Base-by-base conservation (phyloP, 305 asterid species). In the Fraxinus greggii region DNA sequence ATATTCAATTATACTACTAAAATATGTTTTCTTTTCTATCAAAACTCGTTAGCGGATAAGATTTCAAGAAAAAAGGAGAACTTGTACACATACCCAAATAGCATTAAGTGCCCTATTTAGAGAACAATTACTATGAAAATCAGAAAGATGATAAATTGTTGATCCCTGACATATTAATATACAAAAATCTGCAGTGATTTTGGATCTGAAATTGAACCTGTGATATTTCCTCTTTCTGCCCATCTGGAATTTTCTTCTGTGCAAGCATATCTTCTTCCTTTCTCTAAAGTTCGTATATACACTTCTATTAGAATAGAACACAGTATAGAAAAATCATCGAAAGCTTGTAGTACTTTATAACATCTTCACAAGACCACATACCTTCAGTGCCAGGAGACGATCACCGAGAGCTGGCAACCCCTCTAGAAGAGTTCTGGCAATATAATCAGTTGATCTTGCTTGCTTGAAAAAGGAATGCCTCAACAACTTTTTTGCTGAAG, bases 221-320 rank as follows among this genome's bases (percentile, higher is more conserved):
- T 77, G 99, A 96, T 86, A 96, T 90, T 88, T 96, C 98, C 89
- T 96, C 99, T 87, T 96, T 96, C 85, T 90, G 86, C 31, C 99
- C 99, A 84, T 96, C 99, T 76, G 98, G 97, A 86, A 94, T 96
- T 88, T 94, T 94, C 93, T 96, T 94, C 82, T 96, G 98, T 42
- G 98, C 99, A 86, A 94, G 93, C 99, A 94, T 90, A 82, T 96
- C 97, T 90, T 94, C 98, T 89, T 94, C 98, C 89, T 93, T 96
- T 80, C 89, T 92, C 99, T 96, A 78, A 51, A 80, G 75, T 81
- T 79, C 83, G 70, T 77, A 59, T 40, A 82, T 76, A 82, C 72
- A 80, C 12, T 40, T 65, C 69, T 5, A 45, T 90, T 88, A 90
- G 84, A 72, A 84, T 31, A 87, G 70, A 73, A 80, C 12, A 76